These are phyloP conservation scores for Nosema bombycis DNA, from an alignment of 371 early-diverging fungal genomes.

Conservation along the genomic window DNA sequence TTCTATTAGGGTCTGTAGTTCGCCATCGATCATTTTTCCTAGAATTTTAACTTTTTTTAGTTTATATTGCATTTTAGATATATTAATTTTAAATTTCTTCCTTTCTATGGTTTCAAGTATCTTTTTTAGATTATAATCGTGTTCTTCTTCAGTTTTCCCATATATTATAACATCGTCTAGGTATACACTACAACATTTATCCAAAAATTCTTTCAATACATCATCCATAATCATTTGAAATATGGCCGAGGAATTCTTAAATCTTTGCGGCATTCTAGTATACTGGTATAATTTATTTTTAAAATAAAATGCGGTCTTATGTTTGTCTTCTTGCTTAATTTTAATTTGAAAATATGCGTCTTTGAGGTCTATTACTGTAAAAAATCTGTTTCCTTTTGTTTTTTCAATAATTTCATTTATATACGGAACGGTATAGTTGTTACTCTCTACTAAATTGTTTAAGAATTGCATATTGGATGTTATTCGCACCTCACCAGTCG, in stretches of 20 bases:
- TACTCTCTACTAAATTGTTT: slow-evolving; percentile 26
- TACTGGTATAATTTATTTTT: slow-evolving; percentile 36
- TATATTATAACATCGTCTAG: slow-evolving; percentile 30
- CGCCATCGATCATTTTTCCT: slow-evolving; percentile 23
- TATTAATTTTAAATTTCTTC: slow-evolving; percentile 5
- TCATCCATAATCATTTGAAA: slow-evolving; percentile 43
- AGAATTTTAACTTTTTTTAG: slow-evolving; percentile 43
- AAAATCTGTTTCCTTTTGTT: slow-evolving; percentile 24
- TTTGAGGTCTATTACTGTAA: slow-evolving; percentile 51
- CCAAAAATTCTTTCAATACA: slow-evolving; percentile 16
- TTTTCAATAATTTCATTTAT: slow-evolving; percentile 24
- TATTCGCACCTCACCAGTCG: slow-evolving; percentile 5
- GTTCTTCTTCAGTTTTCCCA: slow-evolving; percentile 29
- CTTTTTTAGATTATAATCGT: slow-evolving; percentile 33
- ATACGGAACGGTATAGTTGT: slow-evolving; percentile 23
- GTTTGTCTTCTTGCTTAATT: slow-evolving; percentile 16
- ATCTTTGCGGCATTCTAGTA: slow-evolving; percentile 41
- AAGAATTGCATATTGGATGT: no score
- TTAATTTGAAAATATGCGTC: slow-evolving; percentile 46
- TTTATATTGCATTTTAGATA: slow-evolving; percentile 25
- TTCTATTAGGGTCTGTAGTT: slow-evolving; percentile 9
- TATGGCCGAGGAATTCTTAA: slow-evolving; percentile 41
- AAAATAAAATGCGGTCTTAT: slow-evolving; percentile 50
- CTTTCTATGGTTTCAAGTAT: slow-evolving; percentile 11
- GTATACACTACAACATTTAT: slow-evolving; percentile 30